Evolutionary conservation across 2,329 filamentous ascomycete species (phyloP), one percentile per base, ranked within the genome.

Genomic region (Acarospora socialis): DNA sequence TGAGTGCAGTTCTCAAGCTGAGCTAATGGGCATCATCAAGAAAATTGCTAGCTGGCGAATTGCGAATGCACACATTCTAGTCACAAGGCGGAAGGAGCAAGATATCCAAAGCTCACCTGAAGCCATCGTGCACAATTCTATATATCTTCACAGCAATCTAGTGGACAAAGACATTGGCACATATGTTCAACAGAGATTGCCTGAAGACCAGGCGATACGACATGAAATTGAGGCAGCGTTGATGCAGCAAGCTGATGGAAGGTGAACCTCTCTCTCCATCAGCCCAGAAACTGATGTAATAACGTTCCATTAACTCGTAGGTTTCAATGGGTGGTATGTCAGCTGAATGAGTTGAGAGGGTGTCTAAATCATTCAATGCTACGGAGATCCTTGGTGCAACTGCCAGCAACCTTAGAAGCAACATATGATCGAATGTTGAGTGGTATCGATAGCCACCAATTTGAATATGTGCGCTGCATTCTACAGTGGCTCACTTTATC

Each of bases 281-380:
- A 24, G 3, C n/a, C n/a, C n/a, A n/a, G n/a, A n/a, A n/a, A n/a
- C n/a, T n/a, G n/a, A n/a, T n/a, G n/a, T n/a, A n/a, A n/a, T n/a
- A n/a, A n/a, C n/a, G n/a, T n/a, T n/a, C n/a, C n/a, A n/a, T n/a
- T n/a, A n/a, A n/a, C n/a, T 15, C 35, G n/a, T 27, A 48, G 44
- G 45, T 49, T 50, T 37, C 38, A 43, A 9, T 48, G 43, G 46
- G 46, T 42, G 9, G 36, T 37, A 28, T 50, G 47, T 25, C 45
- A 50, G 26, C 36, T 51, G 20, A 43, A 46, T 19, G 36, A 35
- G 12, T 35, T 51, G 14, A 28, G 41, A 25, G 34, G 36, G 7
- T 48, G 44, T 30, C 21, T 43, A 5, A 37, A 41, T 23, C 33
- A 34, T 7, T 32, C 16, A 7, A 33, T 24, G 8, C 22, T 49